Conservation (phyloP, 1,284 basidiomycete species). For the Stygiomarasmius scandens region DNA sequence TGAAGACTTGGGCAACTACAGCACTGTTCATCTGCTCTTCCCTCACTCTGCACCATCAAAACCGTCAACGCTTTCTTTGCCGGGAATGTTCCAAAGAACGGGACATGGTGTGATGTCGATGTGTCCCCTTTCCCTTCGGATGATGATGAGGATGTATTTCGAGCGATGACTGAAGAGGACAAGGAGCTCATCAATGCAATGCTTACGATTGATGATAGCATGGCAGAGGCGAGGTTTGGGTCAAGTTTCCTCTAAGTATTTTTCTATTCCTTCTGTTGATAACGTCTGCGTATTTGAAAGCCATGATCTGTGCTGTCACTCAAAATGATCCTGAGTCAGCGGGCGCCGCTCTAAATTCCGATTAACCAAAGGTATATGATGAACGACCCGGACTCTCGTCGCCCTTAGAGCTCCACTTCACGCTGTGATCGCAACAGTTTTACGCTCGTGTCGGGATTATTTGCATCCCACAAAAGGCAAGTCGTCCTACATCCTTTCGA, state of each 20-base stretch:
- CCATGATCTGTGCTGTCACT: too few species aligned
- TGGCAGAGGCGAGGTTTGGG: constrained; percentile 18
- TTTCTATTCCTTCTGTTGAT: background rate
- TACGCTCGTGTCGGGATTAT: too few species aligned
- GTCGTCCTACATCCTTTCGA: too few species aligned
- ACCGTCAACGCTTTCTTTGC: constrained; percentile 22
- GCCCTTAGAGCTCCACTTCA: too few species aligned
- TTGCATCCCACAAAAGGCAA: too few species aligned
- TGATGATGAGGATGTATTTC: background rate
- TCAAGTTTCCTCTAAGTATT: background rate
- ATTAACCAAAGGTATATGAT: too few species aligned
- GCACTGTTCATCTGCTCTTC: constrained; percentile 24
- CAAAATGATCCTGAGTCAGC: too few species aligned
- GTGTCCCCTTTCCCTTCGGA: constrained; percentile 13
- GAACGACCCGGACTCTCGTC: too few species aligned
- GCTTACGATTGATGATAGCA: constrained; percentile 22
- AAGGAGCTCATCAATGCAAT: constrained; percentile 27
- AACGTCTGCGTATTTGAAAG: background rate
- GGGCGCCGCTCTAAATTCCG: too few species aligned
- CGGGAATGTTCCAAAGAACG: constrained; percentile 23
- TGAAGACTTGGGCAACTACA: constrained; percentile 5
- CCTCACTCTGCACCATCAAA: constrained; percentile 22
- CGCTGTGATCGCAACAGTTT: too few species aligned
- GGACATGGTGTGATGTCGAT: constrained; percentile 21
- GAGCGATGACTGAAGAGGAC: constrained; percentile 8